These are phyloP conservation scores for Cordyceps cicadae DNA, from an alignment of 2,329 filamentous ascomycete species.

Conservation along the genomic window DNA sequence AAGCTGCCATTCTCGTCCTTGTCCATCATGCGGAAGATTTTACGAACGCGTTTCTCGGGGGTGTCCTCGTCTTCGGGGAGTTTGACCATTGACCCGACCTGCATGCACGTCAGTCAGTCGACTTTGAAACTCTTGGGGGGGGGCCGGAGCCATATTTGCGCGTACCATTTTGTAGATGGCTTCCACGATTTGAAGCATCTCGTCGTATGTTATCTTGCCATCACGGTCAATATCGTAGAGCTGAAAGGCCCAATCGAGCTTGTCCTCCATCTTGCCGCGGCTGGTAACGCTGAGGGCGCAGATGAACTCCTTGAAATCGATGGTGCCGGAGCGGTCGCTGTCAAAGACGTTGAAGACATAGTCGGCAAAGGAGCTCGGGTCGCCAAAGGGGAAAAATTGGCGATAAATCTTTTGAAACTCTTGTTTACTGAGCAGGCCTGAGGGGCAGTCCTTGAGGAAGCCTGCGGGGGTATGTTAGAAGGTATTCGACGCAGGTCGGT, in stretches of 20 bases:
- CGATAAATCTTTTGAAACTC: conserved; percentile 99
- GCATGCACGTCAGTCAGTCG: conserved; percentile 3
- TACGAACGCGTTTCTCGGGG: conserved; percentile 92
- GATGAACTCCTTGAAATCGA: conserved; percentile 99
- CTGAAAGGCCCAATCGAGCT: conserved; percentile 98
- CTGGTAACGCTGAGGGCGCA: conserved; percentile 95
- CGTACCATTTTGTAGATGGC: conserved; percentile 99
- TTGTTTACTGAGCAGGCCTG: conserved; percentile 92
- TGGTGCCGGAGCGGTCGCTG: conserved; percentile 91
- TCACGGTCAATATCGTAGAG: conserved; percentile 98
- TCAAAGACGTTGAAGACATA: conserved; percentile 99
- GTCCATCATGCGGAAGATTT: conserved; percentile 99
- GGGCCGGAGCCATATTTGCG: not conserved
- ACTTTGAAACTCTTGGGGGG: not conserved
- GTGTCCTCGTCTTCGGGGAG: conserved; percentile 98
- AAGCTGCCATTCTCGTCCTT: conserved; percentile 98
- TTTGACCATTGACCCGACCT: conserved; percentile 99
- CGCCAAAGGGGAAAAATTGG: conserved; percentile 98
- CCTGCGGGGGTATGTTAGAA: conserved; percentile 42
- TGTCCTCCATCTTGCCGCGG: conserved; percentile 98
- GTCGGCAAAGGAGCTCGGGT: conserved; percentile 94
- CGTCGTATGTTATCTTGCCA: conserved; percentile 97
- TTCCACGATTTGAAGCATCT: conserved; percentile 98
- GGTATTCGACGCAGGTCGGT: not conserved
- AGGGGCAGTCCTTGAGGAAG: conserved; percentile 96